Evolutionary conservation across 2,329 filamentous ascomycete genomes (phyloP).

Genomic region (Xylariaceae sp.): DNA sequence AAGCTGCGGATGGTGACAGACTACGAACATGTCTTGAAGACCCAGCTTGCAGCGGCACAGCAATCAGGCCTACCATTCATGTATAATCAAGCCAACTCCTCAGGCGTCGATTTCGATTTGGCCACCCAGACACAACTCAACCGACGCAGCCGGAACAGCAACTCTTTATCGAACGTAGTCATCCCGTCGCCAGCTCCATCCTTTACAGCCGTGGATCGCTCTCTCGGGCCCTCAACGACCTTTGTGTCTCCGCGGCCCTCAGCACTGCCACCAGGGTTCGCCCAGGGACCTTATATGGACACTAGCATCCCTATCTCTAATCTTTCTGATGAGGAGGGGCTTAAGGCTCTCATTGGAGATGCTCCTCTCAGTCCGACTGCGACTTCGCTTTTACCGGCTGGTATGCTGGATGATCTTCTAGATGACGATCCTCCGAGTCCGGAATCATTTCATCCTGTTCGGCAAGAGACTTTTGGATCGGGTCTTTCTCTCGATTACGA

Average conservation of each 20-base stretch:
- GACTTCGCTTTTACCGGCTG: conserved; percentile 67
- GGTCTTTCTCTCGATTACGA: conserved; percentile 39
- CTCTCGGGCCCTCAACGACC: conserved; percentile 12
- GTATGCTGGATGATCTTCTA: conserved; percentile 57
- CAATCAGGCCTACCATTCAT: conserved; percentile 40
- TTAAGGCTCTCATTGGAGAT: conserved; percentile 56
- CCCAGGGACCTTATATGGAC: conserved; percentile 51
- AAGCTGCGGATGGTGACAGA: conserved; percentile 44
- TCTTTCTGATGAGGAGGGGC: conserved; percentile 57
- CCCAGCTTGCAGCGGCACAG: conserved; percentile 43
- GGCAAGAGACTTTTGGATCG: conserved; percentile 36
- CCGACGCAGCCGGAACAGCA: conserved; percentile 46
- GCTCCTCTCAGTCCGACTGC: conserved; percentile 76
- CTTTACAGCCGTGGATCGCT: conserved; percentile 37
- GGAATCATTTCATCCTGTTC: conserved; percentile 23
- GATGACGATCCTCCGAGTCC: conserved; percentile 56
- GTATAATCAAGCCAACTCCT: conserved; percentile 43
- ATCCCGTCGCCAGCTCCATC: conserved; percentile 40
- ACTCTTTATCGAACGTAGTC: conserved; percentile 41
- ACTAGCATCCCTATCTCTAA: conserved; percentile 39
- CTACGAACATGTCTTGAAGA: conserved; percentile 43
- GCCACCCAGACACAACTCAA: conserved; percentile 40
- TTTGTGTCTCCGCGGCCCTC: conserved; percentile 35
- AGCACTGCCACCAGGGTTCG: conserved; percentile 46
- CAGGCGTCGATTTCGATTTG: conserved; percentile 47